These are phyloP conservation scores for Aureobasidium namibiae DNA, from an alignment of 2,329 filamentous ascomycete species.

Conservation along the genomic window DNA sequence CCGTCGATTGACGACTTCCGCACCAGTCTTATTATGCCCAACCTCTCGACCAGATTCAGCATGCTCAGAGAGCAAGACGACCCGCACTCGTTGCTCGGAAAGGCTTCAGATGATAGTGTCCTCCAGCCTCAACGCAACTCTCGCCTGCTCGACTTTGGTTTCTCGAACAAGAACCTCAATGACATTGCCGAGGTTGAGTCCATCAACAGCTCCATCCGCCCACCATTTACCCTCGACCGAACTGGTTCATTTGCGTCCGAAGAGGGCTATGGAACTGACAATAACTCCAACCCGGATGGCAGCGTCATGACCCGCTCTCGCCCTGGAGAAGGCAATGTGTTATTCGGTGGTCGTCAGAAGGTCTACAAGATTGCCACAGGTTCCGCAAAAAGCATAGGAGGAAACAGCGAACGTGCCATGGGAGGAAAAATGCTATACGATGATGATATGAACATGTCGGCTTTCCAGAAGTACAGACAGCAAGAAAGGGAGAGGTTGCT, in stretches of 20 bases:
- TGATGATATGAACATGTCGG: conserved; percentile 72
- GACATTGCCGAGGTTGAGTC: conserved; percentile 92
- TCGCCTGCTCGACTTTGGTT: conserved; percentile 63
- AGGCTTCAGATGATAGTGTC: conserved; percentile 92
- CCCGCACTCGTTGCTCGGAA: conserved; percentile 78
- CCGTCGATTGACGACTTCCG: conserved; percentile 84
- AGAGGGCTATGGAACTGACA: conserved; percentile 54
- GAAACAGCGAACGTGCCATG: conserved; percentile 41
- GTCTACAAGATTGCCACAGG: conserved; percentile 73
- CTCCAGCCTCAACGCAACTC: conserved; percentile 75
- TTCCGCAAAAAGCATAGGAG: conserved; percentile 34
- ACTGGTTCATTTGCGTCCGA: conserved; percentile 58
- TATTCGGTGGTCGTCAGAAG: conserved; percentile 94
- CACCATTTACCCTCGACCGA: conserved; percentile 50
- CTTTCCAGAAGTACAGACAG: conserved; percentile 69
- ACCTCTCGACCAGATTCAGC: conserved; percentile 87
- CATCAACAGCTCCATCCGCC: conserved; percentile 53
- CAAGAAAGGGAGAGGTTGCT: conserved; percentile 40
- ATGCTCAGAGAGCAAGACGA: conserved; percentile 96
- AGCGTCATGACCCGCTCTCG: conserved; percentile 80
- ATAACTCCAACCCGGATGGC: conserved; percentile 50
- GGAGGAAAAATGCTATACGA: conserved; percentile 67
- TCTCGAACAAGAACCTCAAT: conserved; percentile 47
- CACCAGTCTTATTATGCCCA: conserved; percentile 92
- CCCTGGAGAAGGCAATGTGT: conserved; percentile 78